Base-by-base conservation (phyloP, 495 filamentous ascomycete genomes). In the Amphirosellinia nigrospora region DNA sequence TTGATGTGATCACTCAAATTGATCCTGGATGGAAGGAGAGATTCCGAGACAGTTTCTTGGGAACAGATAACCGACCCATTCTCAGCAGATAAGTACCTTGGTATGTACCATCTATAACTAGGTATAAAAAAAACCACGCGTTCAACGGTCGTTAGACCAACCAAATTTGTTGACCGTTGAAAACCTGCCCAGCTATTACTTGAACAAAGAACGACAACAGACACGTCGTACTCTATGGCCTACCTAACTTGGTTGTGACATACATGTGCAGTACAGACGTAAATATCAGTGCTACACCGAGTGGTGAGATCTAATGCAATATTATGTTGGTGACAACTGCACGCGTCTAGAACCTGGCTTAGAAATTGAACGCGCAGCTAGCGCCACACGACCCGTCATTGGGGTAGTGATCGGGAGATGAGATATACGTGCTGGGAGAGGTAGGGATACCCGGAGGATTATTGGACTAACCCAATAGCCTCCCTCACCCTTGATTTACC, bases 361-460 rank as follows among this genome's bases (percentile, higher is more conserved):
- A 16, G 30, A 50, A 34, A 64, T 64, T 36, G n/a, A 32, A 65
- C 63, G 63, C 63, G 63, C 16, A 65, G 63, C 63, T 65, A 65
- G 41, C 32, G 63, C 30, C 39, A 65, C 63, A 38, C 46, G 28
- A 53, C 63, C 46, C 63, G 21, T 53, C 8, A n/a, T 52, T 38
- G 46, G 46, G 63, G 45, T 61, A 61, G 11, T 16, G 21, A 36
- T 41, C 58, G 58, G 36, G 28, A 61, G 58, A 41, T 28, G 34
- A 61, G 45, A 46, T 30, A 53, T 53, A 46, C 46, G 16, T 53
- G 34, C 63, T 65, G 46, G 45, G 53, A 65, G 63, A 53, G 45
- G 63, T 65, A 65, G 63, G 61, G 63, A 28, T 65, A 65, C 32
- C 45, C 63, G 63, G 63, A 65, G 63, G 63, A 53, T 65, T 65